These are phyloP conservation scores for Taiwanofungus camphoratus DNA, from an alignment of 1,284 basidiomycete genomes.

Conservation along the genomic window DNA sequence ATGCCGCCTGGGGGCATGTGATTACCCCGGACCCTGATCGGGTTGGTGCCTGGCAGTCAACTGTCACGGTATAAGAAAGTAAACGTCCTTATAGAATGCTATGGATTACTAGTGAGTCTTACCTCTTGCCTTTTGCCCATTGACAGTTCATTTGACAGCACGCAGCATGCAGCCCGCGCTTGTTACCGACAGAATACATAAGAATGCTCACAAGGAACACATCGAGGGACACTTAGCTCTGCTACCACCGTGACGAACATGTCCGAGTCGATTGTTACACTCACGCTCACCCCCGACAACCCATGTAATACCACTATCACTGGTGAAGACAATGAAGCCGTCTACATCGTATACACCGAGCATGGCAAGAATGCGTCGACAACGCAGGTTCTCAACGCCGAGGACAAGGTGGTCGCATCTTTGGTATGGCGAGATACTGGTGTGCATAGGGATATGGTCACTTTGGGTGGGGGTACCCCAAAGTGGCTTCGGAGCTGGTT, in stretches of 20 bases:
- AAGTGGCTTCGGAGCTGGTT: constrained; percentile 33
- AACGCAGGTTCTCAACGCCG: constrained; percentile 28
- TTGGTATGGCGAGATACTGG: constrained; percentile 20
- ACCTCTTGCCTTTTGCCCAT: too few relatives aligned
- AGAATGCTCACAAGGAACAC: too few relatives aligned
- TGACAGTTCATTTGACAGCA: too few relatives aligned
- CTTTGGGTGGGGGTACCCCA: constrained; percentile 14
- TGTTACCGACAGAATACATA: too few relatives aligned
- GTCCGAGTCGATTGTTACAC: constrained; percentile 17
- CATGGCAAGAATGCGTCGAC: constrained; percentile 25
- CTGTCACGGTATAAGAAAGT: too few relatives aligned
- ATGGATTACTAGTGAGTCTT: too few relatives aligned
- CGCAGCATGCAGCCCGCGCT: too few relatives aligned
- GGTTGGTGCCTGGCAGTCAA: too few relatives aligned
- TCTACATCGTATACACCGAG: constrained; percentile 35
- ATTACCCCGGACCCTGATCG: too few relatives aligned
- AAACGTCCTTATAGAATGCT: too few relatives aligned
- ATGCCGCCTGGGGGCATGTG: too few relatives aligned
- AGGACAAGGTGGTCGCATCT: constrained; percentile 22
- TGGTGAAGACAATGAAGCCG: constrained; percentile 29
- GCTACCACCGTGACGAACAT: constrained; percentile 5
- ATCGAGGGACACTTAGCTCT: too few relatives aligned
- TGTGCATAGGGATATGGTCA: constrained; percentile 9
- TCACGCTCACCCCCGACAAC: constrained; percentile 37
- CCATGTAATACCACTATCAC: constrained; percentile 37